Conservation (phyloP, 768 basidiomycete species). For the Pisolithus albus region DNA sequence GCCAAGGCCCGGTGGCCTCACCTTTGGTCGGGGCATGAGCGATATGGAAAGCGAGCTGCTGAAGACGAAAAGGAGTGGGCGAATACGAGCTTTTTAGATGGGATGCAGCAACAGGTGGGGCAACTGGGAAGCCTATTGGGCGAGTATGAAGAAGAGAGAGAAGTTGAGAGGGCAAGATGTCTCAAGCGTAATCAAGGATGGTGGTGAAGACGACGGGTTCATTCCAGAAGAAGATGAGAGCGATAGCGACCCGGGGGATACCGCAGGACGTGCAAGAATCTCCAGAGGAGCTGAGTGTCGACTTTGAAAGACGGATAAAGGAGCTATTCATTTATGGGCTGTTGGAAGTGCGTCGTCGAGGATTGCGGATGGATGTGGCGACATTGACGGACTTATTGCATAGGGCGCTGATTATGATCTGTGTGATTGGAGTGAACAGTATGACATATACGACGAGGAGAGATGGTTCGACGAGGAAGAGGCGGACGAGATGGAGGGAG, state of each 20-base stretch:
- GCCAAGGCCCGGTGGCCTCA: constrained; percentile 59
- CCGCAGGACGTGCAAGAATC: constrained; percentile 35
- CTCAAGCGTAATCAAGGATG: constrained; percentile 37
- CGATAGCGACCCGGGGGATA: constrained; percentile 36
- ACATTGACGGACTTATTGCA: constrained; percentile 2
- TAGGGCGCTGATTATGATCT: constrained; percentile 65
- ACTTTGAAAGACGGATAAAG: constrained; percentile 55
- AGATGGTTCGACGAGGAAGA: constrained; percentile 72
- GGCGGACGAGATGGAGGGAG: constrained; percentile 18
- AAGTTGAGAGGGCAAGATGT: constrained; percentile 50
- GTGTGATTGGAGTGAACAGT: constrained; percentile 70
- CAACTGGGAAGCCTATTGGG: constrained; percentile 61
- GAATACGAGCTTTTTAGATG: constrained; percentile 53
- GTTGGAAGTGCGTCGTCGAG: constrained; percentile 44
- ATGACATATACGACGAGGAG: constrained; percentile 60
- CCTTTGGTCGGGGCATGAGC: constrained; percentile 56
- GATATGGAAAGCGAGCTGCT: constrained; percentile 44
- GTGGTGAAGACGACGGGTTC: constrained; percentile 34
- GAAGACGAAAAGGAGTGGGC: constrained; percentile 70
- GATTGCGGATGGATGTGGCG: background rate
- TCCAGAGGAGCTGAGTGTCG: constrained; percentile 40
- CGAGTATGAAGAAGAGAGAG: constrained; percentile 73
- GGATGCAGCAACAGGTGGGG: constrained; percentile 51
- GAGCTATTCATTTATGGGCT: constrained; percentile 73
- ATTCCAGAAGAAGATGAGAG: constrained; percentile 64